Evolutionary conservation across 2,329 filamentous ascomycete genomes (phyloP).

Genomic region (Diaporthe sp.): DNA sequence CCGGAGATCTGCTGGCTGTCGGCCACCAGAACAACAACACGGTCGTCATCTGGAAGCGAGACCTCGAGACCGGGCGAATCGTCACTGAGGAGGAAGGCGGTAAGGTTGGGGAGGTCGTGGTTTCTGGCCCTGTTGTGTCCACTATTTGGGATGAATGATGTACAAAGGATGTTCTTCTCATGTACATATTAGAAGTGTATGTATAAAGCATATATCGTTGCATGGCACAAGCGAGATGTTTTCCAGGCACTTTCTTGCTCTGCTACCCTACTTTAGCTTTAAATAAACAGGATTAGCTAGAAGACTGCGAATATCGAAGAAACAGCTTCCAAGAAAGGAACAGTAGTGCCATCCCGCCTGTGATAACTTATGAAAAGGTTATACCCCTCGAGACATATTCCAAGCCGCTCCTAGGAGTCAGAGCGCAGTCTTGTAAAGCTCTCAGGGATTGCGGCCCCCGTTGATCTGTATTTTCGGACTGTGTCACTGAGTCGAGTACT

Average conservation of each 20-base stretch:
- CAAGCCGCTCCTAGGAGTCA: not conserved
- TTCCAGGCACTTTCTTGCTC: not conserved
- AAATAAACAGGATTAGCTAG: too few relatives aligned
- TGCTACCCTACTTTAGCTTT: not conserved
- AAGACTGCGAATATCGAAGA: too few relatives aligned
- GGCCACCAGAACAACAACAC: slow-evolving; percentile 74
- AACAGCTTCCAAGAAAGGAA: too few relatives aligned
- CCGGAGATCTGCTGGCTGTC: slow-evolving; percentile 75
- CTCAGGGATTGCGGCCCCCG: not conserved
- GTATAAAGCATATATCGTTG: not conserved
- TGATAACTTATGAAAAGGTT: too few relatives aligned
- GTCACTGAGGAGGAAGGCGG: slow-evolving; percentile 45
- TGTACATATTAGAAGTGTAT: not conserved
- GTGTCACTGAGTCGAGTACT: too few relatives aligned
- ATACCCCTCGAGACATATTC: not conserved
- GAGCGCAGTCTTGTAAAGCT: not conserved
- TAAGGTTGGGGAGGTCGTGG: slow-evolving; percentile 41
- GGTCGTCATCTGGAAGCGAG: slow-evolving; percentile 73
- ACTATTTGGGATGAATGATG: slow-evolving; percentile 43
- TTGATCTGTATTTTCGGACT: not conserved
- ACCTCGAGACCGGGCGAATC: slow-evolving; percentile 71
- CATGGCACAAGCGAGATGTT: not conserved
- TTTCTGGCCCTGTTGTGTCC: slow-evolving; percentile 43
- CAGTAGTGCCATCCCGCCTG: too few relatives aligned
- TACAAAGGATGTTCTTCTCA: not conserved